Conservation (phyloP, 179 eudicot genomes). For the Carnegiea gigantea region DNA sequence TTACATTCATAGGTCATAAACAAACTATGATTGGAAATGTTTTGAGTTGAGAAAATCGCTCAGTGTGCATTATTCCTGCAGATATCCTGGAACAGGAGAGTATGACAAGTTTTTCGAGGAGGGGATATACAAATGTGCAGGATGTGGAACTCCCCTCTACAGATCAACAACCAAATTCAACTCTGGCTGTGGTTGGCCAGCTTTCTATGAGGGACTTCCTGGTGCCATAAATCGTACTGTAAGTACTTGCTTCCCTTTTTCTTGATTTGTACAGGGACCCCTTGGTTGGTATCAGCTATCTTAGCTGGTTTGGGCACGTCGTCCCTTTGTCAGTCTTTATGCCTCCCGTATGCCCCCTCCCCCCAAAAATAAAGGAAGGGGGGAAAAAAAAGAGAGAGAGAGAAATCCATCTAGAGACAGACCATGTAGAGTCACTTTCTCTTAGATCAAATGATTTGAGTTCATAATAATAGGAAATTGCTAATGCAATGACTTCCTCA, state of each 20-base stretch:
- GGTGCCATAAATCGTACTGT: conserved; percentile 78
- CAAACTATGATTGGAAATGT: too few relatives aligned
- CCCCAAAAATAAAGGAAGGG: too few relatives aligned
- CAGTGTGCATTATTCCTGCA: conserved; percentile 22
- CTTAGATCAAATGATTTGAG: neutral
- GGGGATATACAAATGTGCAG: conserved; percentile 78
- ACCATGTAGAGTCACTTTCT: neutral
- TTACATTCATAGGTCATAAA: too few relatives aligned
- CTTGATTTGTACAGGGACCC: neutral
- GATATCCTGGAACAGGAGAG: conserved; percentile 72
- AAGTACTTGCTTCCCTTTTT: conserved; percentile 22
- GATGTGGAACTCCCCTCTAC: conserved; percentile 89
- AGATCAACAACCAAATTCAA: conserved; percentile 87
- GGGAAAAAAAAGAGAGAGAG: too few relatives aligned
- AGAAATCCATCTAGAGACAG: too few relatives aligned
- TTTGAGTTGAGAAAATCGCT: neutral
- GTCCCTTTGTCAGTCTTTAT: too few relatives aligned
- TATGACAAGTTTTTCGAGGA: conserved; percentile 69
- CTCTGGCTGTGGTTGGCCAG: conserved; percentile 99
- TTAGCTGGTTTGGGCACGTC: neutral
- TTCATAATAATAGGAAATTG: neutral
- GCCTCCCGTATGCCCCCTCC: too few relatives aligned
- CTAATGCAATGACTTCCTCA: neutral
- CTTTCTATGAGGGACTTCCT: conserved; percentile 92
- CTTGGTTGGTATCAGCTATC: neutral